Percentiles rank a stretch among this genome's conserved stretches.
Evolutionary conservation across 164 flowering plant genomes (phyloP).

Genomic region (Warburgia ugandensis): DNA sequence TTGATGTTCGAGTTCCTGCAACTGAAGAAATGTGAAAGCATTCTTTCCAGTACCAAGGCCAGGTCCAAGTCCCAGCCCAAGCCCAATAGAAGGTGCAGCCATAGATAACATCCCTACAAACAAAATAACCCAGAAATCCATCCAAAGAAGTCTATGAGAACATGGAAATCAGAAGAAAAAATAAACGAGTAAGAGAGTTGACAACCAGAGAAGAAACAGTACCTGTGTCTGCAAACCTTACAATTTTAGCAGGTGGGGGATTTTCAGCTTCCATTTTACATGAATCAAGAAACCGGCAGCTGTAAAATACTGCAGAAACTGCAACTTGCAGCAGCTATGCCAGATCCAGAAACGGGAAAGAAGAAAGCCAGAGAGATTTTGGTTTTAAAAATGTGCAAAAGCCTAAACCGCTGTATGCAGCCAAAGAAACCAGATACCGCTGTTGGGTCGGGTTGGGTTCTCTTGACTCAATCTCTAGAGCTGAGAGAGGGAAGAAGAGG

Average conservation of each 20-base stretch:
- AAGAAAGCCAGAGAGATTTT: too few species aligned
- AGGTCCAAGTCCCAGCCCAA: constrained; percentile 20
- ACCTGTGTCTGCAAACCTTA: constrained; percentile 23
- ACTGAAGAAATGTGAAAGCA: constrained; percentile 44
- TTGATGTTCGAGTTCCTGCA: constrained; percentile 50
- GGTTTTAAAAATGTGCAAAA: too few species aligned
- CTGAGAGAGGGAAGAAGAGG: neutral
- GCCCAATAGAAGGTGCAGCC: constrained; percentile 18
- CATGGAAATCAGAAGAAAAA: neutral
- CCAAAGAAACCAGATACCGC: too few species aligned
- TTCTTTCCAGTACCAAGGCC: constrained; percentile 14
- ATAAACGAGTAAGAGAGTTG: neutral
- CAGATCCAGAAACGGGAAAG: constrained; percentile 7
- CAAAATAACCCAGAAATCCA: neutral
- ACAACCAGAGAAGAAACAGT: constrained; percentile 1
- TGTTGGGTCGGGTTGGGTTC: too few species aligned
- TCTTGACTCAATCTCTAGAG: neutral
- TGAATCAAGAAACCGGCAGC: too few species aligned
- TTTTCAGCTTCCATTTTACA: constrained; percentile 20
- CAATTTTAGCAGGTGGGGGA: constrained; percentile 23
- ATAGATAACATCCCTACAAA: constrained; percentile 16
- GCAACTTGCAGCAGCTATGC: too few species aligned
- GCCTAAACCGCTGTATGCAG: too few species aligned
- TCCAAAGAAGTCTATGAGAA: too few species aligned
- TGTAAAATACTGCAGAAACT: too few species aligned